Percentiles rank a stretch among this genome's conserved stretches.
Evolutionary conservation across 1,284 basidiomycete genomes (phyloP).

Genomic region (Ustanciosporium gigantosporum): DNA sequence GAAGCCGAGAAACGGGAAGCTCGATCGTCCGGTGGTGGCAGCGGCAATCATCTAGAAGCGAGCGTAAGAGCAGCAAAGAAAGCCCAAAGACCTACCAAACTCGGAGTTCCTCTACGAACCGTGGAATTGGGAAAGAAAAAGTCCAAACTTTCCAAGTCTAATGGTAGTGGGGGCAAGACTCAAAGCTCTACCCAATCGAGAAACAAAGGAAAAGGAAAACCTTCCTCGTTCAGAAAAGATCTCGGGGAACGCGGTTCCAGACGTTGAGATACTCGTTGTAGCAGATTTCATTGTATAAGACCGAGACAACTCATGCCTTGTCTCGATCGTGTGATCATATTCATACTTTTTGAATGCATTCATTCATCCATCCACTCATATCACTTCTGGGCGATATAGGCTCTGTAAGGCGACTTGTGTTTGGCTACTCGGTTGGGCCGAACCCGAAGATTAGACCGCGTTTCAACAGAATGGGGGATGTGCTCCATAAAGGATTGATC

Average conservation of each 20-base stretch:
- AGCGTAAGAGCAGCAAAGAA: slow-evolving; percentile 54
- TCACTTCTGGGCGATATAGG: no score
- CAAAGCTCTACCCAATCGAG: slow-evolving; percentile 13
- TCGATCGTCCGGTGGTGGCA: slow-evolving; percentile 4
- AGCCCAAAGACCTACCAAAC: slow-evolving; percentile 42
- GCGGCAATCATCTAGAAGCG: slow-evolving; percentile 29
- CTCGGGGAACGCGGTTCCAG: slow-evolving; percentile 5
- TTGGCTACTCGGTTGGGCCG: no score
- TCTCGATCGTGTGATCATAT: no score
- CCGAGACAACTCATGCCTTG: no score
- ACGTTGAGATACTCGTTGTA: no score
- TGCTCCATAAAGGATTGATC: no score
- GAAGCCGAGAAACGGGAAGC: slow-evolving; percentile 38
- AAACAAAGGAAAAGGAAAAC: neutral
- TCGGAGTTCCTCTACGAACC: slow-evolving; percentile 41
- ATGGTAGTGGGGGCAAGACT: slow-evolving; percentile 8
- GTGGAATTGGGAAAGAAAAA: slow-evolving; percentile 2
- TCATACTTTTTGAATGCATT: no score
- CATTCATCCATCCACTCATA: no score
- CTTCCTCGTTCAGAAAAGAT: slow-evolving; percentile 2
- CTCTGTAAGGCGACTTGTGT: no score
- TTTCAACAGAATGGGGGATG: no score
- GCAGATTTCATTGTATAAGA: no score
- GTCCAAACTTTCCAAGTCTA: neutral
- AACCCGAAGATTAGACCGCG: no score